Conservation (phyloP, 2,329 filamentous ascomycete genomes). For the Knufia fluminis region DNA sequence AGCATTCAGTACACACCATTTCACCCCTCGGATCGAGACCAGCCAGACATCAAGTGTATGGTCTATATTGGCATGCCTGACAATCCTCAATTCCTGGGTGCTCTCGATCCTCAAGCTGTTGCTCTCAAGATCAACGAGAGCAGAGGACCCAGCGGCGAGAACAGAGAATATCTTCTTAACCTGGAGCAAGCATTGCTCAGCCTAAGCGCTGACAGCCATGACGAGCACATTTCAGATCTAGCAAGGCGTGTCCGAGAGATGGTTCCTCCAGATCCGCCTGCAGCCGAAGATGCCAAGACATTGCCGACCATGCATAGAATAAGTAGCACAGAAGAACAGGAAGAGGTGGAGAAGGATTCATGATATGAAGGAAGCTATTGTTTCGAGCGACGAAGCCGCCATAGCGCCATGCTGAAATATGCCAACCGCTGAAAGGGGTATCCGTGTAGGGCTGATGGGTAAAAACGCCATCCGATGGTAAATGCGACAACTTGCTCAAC, state of each 20-base stretch:
- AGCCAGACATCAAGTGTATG: conserved; percentile 46
- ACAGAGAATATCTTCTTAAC: conserved; percentile 78
- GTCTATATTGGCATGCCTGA: conserved; percentile 92
- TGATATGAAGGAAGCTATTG: conserved; percentile 10
- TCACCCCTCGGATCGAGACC: conserved; percentile 44
- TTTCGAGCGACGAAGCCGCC: neutral
- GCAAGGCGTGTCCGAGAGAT: conserved; percentile 61
- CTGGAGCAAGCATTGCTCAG: conserved; percentile 66
- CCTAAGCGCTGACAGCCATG: conserved; percentile 66
- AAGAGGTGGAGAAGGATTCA: conserved; percentile 46
- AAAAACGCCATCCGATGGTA: neutral
- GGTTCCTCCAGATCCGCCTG: conserved; percentile 11
- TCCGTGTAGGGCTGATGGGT: conserved; percentile 6
- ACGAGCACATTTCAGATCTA: conserved; percentile 77
- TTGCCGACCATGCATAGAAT: conserved; percentile 35
- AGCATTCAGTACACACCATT: conserved; percentile 86
- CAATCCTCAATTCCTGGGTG: conserved; percentile 84
- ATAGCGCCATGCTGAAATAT: neutral
- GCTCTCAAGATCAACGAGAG: conserved; percentile 64
- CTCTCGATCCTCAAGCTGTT: conserved; percentile 31
- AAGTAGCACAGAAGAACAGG: conserved; percentile 48
- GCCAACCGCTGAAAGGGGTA: conserved; percentile 8
- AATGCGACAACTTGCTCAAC: neutral
- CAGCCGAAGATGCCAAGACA: neutral
- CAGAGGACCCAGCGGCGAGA: conserved; percentile 75